phyloP scores from a whole-genome alignment of 2,329 filamentous ascomycete genomes.

The Xylariales sp. region DNA sequence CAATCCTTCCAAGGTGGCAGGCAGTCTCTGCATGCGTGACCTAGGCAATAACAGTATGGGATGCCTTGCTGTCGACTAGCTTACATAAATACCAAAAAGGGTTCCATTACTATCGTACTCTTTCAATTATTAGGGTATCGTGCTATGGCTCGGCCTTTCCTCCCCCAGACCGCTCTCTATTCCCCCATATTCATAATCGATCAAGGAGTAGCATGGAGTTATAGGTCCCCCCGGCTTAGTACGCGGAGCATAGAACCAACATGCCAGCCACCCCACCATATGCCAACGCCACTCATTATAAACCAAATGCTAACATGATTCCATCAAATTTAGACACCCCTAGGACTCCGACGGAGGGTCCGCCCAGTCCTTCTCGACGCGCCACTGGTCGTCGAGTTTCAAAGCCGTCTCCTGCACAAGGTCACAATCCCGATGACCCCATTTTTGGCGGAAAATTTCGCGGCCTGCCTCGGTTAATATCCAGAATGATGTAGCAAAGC shows the following conservation, averaged over 20 bases:
- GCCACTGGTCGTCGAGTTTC: constrained; percentile 46
- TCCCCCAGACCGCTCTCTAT: not conserved
- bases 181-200: not conserved
- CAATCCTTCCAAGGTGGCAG: no score
- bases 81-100: no score
- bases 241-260: constrained; percentile 9
- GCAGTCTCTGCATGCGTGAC: no score
- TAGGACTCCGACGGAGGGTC: constrained; percentile 30
- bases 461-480: constrained; percentile 59
- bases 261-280: constrained; percentile 20
- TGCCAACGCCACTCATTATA: constrained; percentile 31
- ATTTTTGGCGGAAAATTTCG: constrained; percentile 51
- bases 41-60: no score
- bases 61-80: no score
- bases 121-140: constrained; percentile 12
- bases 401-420: constrained; percentile 46
- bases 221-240: constrained; percentile 8
- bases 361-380: constrained; percentile 48
- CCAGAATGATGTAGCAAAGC: constrained; percentile 57
- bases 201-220: constrained; percentile 11
- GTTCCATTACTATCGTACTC: constrained; percentile 2
- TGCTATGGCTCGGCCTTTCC: not conserved
- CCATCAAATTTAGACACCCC: constrained; percentile 11
- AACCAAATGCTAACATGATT: constrained; percentile 21
- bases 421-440: constrained; percentile 47